phyloP scores from a whole-genome alignment of 768 basidiomycete species.

The Neoboletus brunneissimus region DNA sequence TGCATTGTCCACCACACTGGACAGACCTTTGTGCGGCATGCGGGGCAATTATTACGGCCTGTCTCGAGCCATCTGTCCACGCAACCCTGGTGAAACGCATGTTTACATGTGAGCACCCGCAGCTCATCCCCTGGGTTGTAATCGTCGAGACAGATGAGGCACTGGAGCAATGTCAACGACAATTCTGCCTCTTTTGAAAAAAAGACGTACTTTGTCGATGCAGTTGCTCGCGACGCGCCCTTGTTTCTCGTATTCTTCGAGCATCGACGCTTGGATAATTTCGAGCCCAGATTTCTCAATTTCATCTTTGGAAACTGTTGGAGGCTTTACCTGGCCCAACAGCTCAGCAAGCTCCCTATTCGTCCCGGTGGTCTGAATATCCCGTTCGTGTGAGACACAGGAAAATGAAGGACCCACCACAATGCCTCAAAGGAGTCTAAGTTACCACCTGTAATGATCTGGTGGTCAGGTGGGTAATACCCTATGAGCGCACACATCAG shows the following conservation, averaged over 20 bases:
- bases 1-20: not conserved
- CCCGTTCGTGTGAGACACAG: not conserved
- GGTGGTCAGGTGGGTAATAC: conserved; percentile 91
- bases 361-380: not conserved
- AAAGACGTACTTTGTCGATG: conserved; percentile 62
- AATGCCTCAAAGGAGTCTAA: conserved; percentile 80
- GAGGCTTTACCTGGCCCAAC: conserved; percentile 77
- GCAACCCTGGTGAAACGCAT: conserved; percentile 87
- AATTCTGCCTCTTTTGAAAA: not conserved
- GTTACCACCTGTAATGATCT: conserved; percentile 77
- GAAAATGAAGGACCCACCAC: conserved; percentile 45
- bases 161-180: conserved; percentile 39
- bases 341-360: conserved; percentile 78
- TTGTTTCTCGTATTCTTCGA: conserved; percentile 54
- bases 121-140: conserved; percentile 77
- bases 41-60: conserved; percentile 89
- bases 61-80: conserved; percentile 87
- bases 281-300: conserved; percentile 82
- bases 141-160: conserved; percentile 85
- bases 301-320: conserved; percentile 78
- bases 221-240: conserved; percentile 76
- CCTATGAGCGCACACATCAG: conserved; percentile 42
- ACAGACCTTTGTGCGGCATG: conserved; percentile 75
- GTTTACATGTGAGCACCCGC: conserved; percentile 77
- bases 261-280: conserved; percentile 55